Evolutionary conservation across 2,329 filamentous ascomycete genomes (phyloP), one percentile per base, ranked within the genome.

Genomic region (Dothistroma septosporum): DNA sequence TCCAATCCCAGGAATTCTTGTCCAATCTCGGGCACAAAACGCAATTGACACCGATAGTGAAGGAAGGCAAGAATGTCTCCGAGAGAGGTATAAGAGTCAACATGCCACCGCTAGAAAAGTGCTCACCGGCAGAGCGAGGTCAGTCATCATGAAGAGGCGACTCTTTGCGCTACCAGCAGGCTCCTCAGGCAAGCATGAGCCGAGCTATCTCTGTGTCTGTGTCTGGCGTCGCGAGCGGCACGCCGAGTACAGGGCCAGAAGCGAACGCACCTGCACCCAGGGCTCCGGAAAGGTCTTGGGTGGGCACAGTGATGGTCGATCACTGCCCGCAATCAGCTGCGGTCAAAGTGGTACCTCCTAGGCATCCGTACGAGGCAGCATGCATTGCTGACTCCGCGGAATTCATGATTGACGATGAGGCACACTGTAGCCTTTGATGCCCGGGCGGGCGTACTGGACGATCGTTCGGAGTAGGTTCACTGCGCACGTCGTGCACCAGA

Each of bases 11-110:
- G 44, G 16, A 7, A 6, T 31, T 31, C 54, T 35, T 2, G 28
- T 16, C 21, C 31, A 19, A 3, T 24, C 19, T 55, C 48, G 31
- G 57, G 24, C 16, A 49, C 41, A 33, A 2, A 53, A 28, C 8
- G 11, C 4, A 35, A 59, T 35, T 28, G 19, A 9, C 1, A 33
- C 46, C 11, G 37, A 19, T 19, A 53, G 28, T 53, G 37, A n/a
- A 49, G 31, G 53, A 44, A 12, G 35, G 28, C 21, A 46, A 41
- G 50, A 49, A 59, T 55, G 60, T 62, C 57, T 62, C 60, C 60
- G 57, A 57, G 35, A 44, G 37, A 57, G 49, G 57, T 54, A 48
- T 50, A n/a, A 46, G 16, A 32, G 11, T 33, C 6, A 19, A 12
- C 28, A 7, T 22, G 19, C 49, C 49, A 53, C 31, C 49, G 49